Base-by-base conservation (phyloP, 257 asterid genomes). In the Solanum clarkiae region DNA sequence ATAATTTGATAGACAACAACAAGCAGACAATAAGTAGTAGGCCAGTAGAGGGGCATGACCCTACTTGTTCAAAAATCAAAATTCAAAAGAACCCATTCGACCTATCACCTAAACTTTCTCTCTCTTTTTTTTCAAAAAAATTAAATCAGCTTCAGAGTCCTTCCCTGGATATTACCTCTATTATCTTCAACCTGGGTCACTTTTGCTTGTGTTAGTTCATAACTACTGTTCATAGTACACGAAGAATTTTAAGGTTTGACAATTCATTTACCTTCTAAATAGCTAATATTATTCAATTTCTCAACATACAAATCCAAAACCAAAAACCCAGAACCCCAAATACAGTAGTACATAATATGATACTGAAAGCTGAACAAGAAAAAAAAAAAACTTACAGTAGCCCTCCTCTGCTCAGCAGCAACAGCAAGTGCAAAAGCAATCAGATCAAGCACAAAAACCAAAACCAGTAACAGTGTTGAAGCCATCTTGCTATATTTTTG, bases 381-480 rank as follows among this genome's bases (percentile, higher is more conserved):
- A 51, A 15, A 8, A 24, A 63, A 45, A 2, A 4, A 84, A 90
- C 94, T 89, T 40, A 93, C 97, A 84, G 94, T 86, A 83, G 98
- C 86, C 75, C 97, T 90, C 26, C 93, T 88, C 60, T 93, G 95
- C 84, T 92, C 97, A 80, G 98, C 98, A 51, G 95, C 97, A 84
- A 92, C 92, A 85, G 98, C 97, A 70, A 94, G 98, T 80, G 91
- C 92, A 84, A 94, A 94, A 74, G 98, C 97, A n/a, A 94, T 87
- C 90, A 94, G 88, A 91, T 94, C 98, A 45, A 93, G 75, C 53
- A 94, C 84, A 66, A 90, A 93, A 83, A 91, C 93, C 29, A 85
- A 82, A 24, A 85, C 91, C 86, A 93, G 56, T 47, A 94, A 68
- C 87, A 94, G 80, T 32, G 86, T 91, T 17, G 97, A 93, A 12